Base-by-base conservation (phyloP, 345 rosid species). In the Physaria fendleri region DNA sequence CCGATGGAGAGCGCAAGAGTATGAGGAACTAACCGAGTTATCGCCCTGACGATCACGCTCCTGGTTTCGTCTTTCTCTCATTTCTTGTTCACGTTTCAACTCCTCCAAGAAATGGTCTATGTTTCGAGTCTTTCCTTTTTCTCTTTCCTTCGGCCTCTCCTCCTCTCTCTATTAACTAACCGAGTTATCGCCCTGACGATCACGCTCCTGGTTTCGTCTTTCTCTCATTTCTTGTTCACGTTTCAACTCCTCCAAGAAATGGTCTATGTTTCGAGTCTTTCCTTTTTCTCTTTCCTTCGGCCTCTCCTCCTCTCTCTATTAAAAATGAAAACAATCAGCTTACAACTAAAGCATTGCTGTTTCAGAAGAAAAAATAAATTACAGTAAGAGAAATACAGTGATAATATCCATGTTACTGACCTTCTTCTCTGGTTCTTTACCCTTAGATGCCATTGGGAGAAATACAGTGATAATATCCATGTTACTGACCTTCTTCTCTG, bases 21-120 rank as follows among this genome's bases (percentile, higher is more conserved):
- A 21, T 17, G 23, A 38, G 34, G 6, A 68, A 76, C 88, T 75
- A 67, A 90, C 97, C 74, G 84, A 73, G 78, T 8, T 82, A 61
- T 90, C 99, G 27, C 59, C 69, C 48, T 72, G 70, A 43, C 80
- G 95, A 12, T 93, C 99, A 35, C 95, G 92, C 30, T 94, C 99
- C 71, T 81, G 97, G n/a, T 87, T 87, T 60, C 99, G 64, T 70
- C 84, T 94, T 78, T 87, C 99, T 69, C 97, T 87, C 92, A 83
- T 62, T 71, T 94, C 99, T 58, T 94, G 99, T 48, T 90, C 99
- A 72, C 84, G 96, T 77, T 87, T 94, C 80, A 94, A 76, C 82
- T 94, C 97, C 79, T 90, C 99, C 97, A 94, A 83, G 64, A 94
- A 94, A 73, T 90, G 74, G 78, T 94, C 97, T 71, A 94, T 94